These are phyloP conservation scores for Phytopythium litorale DNA, from an alignment of 352 stramenopile species.

Conservation along the genomic window DNA sequence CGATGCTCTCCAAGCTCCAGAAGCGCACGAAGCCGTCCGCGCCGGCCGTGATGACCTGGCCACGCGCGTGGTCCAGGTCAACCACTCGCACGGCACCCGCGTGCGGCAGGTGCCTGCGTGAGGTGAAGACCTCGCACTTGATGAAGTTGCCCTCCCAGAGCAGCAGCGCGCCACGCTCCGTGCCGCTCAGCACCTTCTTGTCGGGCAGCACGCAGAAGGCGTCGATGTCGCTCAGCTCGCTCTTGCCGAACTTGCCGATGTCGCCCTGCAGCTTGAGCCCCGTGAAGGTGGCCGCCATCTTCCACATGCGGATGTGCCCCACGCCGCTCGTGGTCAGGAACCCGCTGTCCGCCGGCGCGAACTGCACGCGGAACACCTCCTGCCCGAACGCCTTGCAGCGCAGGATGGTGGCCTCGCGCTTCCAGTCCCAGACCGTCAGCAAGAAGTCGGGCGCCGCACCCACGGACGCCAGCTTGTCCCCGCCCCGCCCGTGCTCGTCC, in stretches of 20 bases:
- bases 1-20: constrained; percentile 86
- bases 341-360: constrained; percentile 84
- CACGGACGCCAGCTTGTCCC: constrained; percentile 88
- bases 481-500: constrained; percentile 31
- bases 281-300: constrained; percentile 95
- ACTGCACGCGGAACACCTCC: constrained; percentile 91
- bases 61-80: constrained; percentile 40
- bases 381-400: constrained; percentile 94
- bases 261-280: constrained; percentile 94
- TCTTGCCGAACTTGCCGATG: constrained; percentile 96
- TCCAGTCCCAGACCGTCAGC: constrained; percentile 94
- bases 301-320: constrained; percentile 95
- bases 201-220: constrained; percentile 94
- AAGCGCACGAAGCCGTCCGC: constrained; percentile 88
- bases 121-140: constrained; percentile 89
- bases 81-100: constrained; percentile 70
- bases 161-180: constrained; percentile 82
- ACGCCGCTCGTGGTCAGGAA: constrained; percentile 91
- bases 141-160: constrained; percentile 96
- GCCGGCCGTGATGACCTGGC: constrained; percentile 62
- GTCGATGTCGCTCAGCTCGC: constrained; percentile 92
- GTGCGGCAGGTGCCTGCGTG: constrained; percentile 65
- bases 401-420: constrained; percentile 84
- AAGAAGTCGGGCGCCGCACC: constrained; percentile 86
- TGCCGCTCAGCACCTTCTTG: constrained; percentile 91